phyloP scores from a whole-genome alignment of 1,284 basidiomycete genomes.

The Rhodotorula sp. region DNA sequence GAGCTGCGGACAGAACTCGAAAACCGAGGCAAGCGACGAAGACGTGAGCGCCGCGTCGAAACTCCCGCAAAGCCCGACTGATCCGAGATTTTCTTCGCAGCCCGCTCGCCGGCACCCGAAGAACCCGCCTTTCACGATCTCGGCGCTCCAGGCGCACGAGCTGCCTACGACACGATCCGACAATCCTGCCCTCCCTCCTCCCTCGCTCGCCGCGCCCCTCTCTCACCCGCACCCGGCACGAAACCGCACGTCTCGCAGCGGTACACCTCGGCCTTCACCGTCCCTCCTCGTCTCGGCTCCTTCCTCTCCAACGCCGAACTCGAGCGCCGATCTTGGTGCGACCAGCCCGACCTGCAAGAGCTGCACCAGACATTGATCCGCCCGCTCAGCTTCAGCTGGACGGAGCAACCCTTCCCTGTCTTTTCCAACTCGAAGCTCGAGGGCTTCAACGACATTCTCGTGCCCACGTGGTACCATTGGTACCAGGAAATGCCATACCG shows the following conservation, averaged over 20 bases:
- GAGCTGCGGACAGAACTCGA: slow-evolving; percentile 9
- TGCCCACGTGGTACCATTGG: slow-evolving; percentile 32
- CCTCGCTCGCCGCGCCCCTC: slow-evolving; percentile 1
- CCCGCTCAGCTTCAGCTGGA: slow-evolving; percentile 22
- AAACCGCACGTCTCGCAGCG: slow-evolving; percentile 9
- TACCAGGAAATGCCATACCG: slow-evolving; percentile 6
- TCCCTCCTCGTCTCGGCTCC: neutral
- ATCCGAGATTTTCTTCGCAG: neutral
- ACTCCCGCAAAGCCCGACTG: neutral
- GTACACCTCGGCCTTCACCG: slow-evolving; percentile 22
- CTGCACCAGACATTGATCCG: slow-evolving; percentile 23
- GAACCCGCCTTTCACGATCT: neutral
- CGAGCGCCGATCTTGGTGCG: slow-evolving; percentile 29
- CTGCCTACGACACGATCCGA: slow-evolving; percentile 13
- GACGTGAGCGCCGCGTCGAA: neutral
- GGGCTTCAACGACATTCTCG: slow-evolving; percentile 26
- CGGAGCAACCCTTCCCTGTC: slow-evolving; percentile 21
- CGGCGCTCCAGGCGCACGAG: neutral
- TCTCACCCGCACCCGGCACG: slow-evolving; percentile 9
- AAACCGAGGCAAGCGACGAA: neutral
- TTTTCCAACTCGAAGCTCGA: slow-evolving; percentile 27
- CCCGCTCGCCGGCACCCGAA: neutral
- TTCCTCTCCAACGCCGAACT: slow-evolving; percentile 8
- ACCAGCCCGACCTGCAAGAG: slow-evolving; percentile 31
- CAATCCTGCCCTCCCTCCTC: slow-evolving; percentile 20